phyloP scores from a whole-genome alignment of 2,329 filamentous ascomycete genomes.

The Botryotinia convoluta region DNA sequence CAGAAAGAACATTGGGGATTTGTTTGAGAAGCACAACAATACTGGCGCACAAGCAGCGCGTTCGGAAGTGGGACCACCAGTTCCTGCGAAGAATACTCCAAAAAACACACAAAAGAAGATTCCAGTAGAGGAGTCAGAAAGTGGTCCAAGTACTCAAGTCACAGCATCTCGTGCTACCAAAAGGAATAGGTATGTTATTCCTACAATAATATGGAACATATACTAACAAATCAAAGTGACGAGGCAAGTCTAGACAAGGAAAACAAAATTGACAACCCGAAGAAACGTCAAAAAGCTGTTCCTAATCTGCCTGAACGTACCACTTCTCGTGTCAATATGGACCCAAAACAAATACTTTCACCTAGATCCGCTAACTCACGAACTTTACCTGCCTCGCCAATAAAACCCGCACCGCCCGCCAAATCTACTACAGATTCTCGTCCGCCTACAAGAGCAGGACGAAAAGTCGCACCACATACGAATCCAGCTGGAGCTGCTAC shows the following conservation, averaged over 20 bases:
- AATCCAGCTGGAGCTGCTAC: slow-evolving; percentile 24
- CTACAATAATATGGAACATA: not conserved
- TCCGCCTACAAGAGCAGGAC: slow-evolving; percentile 51
- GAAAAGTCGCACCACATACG: slow-evolving; percentile 34
- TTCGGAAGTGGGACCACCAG: slow-evolving; percentile 23
- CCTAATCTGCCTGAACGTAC: slow-evolving; percentile 38
- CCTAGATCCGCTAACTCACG: slow-evolving; percentile 81
- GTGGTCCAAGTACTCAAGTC: slow-evolving; percentile 25
- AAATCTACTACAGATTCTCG: slow-evolving; percentile 56
- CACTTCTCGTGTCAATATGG: slow-evolving; percentile 44
- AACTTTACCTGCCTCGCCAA: slow-evolving; percentile 32
- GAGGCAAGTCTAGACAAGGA: slow-evolving; percentile 71
- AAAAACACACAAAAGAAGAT: slow-evolving; percentile 31
- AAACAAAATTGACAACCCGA: slow-evolving; percentile 66
- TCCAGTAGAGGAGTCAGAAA: slow-evolving; percentile 30
- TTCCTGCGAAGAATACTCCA: slow-evolving; percentile 25
- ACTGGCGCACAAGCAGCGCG: slow-evolving; percentile 13
- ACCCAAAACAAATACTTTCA: slow-evolving; percentile 66
- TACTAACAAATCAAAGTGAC: slow-evolving; percentile 47
- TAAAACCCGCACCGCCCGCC: slow-evolving; percentile 45
- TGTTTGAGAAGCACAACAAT: slow-evolving; percentile 44
- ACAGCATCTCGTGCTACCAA: slow-evolving; percentile 43
- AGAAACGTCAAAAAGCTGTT: slow-evolving; percentile 55
- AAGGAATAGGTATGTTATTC: slow-evolving; percentile 49
- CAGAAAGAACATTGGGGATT: slow-evolving; percentile 77